Evolutionary conservation across 768 basidiomycete species (phyloP).

Genomic region (Candolleomyces eurysporus): DNA sequence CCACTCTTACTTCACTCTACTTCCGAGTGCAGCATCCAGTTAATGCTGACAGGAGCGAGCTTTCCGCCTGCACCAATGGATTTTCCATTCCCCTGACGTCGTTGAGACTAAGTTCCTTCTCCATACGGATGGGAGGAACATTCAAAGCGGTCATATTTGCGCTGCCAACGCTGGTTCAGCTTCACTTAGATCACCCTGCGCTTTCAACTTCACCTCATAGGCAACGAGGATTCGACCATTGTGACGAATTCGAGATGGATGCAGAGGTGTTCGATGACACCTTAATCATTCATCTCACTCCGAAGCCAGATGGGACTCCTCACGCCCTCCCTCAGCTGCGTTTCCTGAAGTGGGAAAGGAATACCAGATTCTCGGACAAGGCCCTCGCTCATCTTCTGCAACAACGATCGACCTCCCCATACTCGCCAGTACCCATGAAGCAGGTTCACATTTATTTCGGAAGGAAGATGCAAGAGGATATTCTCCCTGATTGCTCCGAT

Average conservation of each 20-base stretch:
- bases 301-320: not conserved
- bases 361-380: not conserved
- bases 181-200: not conserved
- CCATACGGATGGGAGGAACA: too few relatives aligned
- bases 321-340: not conserved
- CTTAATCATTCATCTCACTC: not conserved
- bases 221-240: not conserved
- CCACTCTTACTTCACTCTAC: not conserved
- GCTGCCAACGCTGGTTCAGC: not conserved
- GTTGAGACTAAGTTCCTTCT: not conserved
- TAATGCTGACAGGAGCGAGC: not conserved
- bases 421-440: not conserved
- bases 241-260: too few relatives aligned
- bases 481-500: not conserved
- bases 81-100: not conserved
- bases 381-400: not conserved
- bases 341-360: not conserved
- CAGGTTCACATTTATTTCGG: not conserved
- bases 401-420: not conserved
- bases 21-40: not conserved
- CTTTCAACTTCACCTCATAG: not conserved
- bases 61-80: not conserved
- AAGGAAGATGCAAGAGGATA: not conserved
- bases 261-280: too few relatives aligned
- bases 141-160: too few relatives aligned